Evolutionary conservation across 2,329 filamentous ascomycete species (phyloP).

Genomic region (Cordyceps pruinosa): DNA sequence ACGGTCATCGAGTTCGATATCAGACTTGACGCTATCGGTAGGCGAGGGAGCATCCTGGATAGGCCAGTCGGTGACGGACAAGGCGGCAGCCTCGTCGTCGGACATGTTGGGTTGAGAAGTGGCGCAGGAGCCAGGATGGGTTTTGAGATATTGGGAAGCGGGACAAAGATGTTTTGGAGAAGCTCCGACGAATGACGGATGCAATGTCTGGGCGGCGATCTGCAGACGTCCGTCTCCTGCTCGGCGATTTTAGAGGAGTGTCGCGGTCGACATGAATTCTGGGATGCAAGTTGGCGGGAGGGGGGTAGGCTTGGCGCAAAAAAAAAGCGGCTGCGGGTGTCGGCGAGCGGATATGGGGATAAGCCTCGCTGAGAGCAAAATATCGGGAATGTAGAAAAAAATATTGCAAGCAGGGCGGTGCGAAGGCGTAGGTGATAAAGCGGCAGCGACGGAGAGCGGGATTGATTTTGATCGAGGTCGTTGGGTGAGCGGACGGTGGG

Average conservation of each 20-base stretch:
- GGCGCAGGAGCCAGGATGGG: slow-evolving; percentile 13
- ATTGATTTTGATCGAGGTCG: not conserved
- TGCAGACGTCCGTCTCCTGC: slow-evolving; percentile 7
- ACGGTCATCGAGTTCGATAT: slow-evolving; percentile 34
- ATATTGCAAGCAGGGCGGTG: not conserved
- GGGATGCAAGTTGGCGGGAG: not conserved
- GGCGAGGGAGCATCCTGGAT: slow-evolving; percentile 31
- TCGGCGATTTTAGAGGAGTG: not conserved
- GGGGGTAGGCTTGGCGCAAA: slow-evolving; percentile 1
- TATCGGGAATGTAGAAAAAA: not conserved
- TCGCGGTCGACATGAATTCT: slow-evolving; percentile 8
- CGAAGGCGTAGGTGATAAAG: not conserved
- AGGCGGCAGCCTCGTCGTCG: slow-evolving; percentile 35
- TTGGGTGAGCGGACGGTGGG: not conserved
- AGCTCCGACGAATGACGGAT: not conserved
- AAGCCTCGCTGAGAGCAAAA: not conserved
- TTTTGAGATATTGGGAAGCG: slow-evolving; percentile 1
- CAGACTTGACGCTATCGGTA: slow-evolving; percentile 37
- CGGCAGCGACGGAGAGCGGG: not conserved
- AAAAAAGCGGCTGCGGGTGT: not conserved
- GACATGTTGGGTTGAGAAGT: slow-evolving; percentile 30
- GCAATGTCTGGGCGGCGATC: slow-evolving; percentile 1
- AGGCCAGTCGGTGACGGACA: slow-evolving; percentile 30
- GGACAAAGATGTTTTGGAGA: slow-evolving; percentile 3
- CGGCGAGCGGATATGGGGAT: not conserved